Percentiles rank a stretch among this genome's conserved stretches.
Conservation (phyloP, 768 basidiomycete species). For the Leccinum aurantiacum region DNA sequence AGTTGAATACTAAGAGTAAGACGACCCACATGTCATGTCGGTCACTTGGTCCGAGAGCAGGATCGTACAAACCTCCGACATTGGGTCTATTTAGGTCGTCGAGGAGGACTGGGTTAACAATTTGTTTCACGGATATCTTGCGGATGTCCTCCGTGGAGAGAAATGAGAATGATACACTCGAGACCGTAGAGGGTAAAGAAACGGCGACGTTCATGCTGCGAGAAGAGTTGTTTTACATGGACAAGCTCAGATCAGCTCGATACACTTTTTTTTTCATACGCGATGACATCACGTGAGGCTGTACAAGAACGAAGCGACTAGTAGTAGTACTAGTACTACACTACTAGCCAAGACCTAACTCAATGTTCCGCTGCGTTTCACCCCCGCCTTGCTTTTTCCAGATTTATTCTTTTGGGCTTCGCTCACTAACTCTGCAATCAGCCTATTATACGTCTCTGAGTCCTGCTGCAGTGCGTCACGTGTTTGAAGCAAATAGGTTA, state of each 20-base stretch:
- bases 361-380: constrained; percentile 51
- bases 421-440: constrained; percentile 90
- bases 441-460: constrained; percentile 83
- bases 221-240: not conserved
- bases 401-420: constrained; percentile 86
- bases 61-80: constrained; percentile 91
- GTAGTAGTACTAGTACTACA: too few relatives aligned
- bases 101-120: constrained; percentile 88
- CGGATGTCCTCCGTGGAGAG: constrained; percentile 85
- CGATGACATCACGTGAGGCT: constrained; percentile 17
- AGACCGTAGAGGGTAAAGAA: constrained; percentile 81
- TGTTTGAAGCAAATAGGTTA: constrained; percentile 81
- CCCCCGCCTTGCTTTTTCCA: constrained; percentile 50
- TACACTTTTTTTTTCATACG: constrained; percentile 20
- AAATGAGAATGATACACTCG: constrained; percentile 90
- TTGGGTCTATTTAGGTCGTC: constrained; percentile 95
- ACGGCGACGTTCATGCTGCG: constrained; percentile 83
- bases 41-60: constrained; percentile 88
- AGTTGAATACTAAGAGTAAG: constrained; percentile 1
- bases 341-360: constrained; percentile 16
- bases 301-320: not conserved
- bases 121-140: constrained; percentile 96
- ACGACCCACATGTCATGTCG: constrained; percentile 83
- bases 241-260: constrained; percentile 2
- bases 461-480: constrained; percentile 83